Evolutionary conservation across 768 basidiomycete species (phyloP), one percentile per base, ranked within the genome.

Genomic region (Hericium erinaceus): DNA sequence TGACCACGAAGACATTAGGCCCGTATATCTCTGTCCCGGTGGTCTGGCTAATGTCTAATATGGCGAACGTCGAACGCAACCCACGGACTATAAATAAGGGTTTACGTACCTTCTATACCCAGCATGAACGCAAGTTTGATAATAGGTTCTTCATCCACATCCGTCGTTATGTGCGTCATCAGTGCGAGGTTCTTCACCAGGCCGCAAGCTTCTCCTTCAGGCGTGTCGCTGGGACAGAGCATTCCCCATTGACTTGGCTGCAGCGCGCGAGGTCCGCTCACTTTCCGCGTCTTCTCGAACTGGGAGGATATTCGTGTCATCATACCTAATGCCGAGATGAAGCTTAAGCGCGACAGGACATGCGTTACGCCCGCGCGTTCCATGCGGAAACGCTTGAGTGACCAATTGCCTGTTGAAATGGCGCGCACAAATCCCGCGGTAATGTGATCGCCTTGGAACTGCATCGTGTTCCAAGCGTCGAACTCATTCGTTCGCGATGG

Each of bases 221-320:
- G 97, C 0, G 97, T 99, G 71, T 99, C 97, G 68, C 91, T 93
- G 0, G 97, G 92, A 73, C 97, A 99, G 18, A 98, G 76, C 76
- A 99, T 91, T 39, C 97, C 97, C 97, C 97, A 99, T 72, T 99
- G 97, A 78, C 88, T 92, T 4, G 97, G 95, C 68, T 99, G 97
- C 59, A 99, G 72, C 20, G 95, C 95, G 65, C 97, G 83, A 33
- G 97, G 97, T 44, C 97, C 97, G 63, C 92, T 95, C 59, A 99
- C 97, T 71, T 99, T 99, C 58, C 97, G 78, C 20, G 97, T 98
- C 80, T 99, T 99, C 72, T 99, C 97, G 68, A 99, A 99, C 73
- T 99, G 97, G 20, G 92, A 95, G 11, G 91, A 89, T 62, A 99
- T 99, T 22, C 97, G 87, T 9, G 97, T 99, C 97, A 99, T 99